These are phyloP conservation scores for Aspergillus sclerotiicarbonarius DNA, from an alignment of 495 filamentous ascomycete genomes.

Conservation along the genomic window DNA sequence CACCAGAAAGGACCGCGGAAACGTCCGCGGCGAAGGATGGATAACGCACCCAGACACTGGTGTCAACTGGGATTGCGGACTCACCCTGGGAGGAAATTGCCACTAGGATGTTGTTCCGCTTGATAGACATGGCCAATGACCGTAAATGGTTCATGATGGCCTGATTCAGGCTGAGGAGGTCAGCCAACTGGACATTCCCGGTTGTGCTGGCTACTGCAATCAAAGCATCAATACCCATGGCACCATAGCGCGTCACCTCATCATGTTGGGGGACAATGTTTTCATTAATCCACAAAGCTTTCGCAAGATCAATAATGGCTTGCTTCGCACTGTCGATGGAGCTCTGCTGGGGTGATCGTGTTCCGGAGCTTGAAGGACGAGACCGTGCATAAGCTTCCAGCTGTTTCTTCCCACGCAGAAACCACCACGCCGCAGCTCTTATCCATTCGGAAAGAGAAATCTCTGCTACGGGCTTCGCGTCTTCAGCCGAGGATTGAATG, in stretches of 20 bases:
- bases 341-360: slow-evolving; percentile 17
- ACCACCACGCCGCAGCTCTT: slow-evolving; percentile 81
- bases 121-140: slow-evolving; percentile 77
- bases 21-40: slow-evolving; percentile 68
- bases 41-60: slow-evolving; percentile 72
- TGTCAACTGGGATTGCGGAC: slow-evolving; percentile 65
- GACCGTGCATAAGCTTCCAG: slow-evolving; percentile 69
- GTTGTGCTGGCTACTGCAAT: slow-evolving; percentile 43
- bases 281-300: slow-evolving; percentile 76
- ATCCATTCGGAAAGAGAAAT: slow-evolving; percentile 63
- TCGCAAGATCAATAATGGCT: slow-evolving; percentile 76
- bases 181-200: slow-evolving; percentile 46
- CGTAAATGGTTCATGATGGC: slow-evolving; percentile 60
- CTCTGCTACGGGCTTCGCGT: slow-evolving; percentile 58
- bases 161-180: slow-evolving; percentile 53
- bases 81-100: slow-evolving; percentile 42
- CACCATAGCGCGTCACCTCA: slow-evolving; percentile 49
- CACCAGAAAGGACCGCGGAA: slow-evolving; percentile 61
- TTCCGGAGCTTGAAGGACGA: slow-evolving; percentile 45
- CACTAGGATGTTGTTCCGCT: slow-evolving; percentile 71
- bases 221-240: slow-evolving; percentile 44
- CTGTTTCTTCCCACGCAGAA: slow-evolving; percentile 68
- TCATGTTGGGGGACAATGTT: slow-evolving; percentile 57
- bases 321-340: slow-evolving; percentile 46
- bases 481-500: slow-evolving; percentile 69